These are phyloP conservation scores for Coprinellus micaceus DNA, from an alignment of 768 basidiomycete genomes.

Conservation along the genomic window DNA sequence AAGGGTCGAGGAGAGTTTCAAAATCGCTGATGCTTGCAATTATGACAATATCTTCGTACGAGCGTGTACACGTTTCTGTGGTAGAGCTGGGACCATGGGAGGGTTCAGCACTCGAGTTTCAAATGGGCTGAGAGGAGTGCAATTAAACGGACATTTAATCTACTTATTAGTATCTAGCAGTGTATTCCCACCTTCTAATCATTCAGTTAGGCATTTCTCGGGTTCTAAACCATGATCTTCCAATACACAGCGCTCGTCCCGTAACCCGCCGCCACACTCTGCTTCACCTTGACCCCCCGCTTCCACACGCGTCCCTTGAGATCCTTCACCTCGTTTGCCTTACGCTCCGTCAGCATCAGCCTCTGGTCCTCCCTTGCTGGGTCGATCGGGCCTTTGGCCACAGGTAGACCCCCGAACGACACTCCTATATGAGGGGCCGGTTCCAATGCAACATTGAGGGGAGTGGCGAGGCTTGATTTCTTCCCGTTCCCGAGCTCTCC, in stretches of 20 bases:
- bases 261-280: slow-evolving; percentile 59
- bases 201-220: slow-evolving; percentile 1
- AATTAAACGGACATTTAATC: too few relatives aligned
- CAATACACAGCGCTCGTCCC: slow-evolving; percentile 68
- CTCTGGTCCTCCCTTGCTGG: slow-evolving; percentile 54
- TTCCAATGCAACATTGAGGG: slow-evolving; percentile 46
- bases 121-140: too few relatives aligned
- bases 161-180: not conserved
- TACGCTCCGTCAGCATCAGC: slow-evolving; percentile 53
- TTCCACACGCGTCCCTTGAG: slow-evolving; percentile 59
- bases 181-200: not conserved
- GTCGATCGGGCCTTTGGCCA: too few relatives aligned
- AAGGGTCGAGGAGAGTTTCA: too few relatives aligned
- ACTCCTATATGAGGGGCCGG: too few relatives aligned
- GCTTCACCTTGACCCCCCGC: slow-evolving; percentile 58
- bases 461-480: slow-evolving; percentile 53
- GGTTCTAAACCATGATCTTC: slow-evolving; percentile 38
- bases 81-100: too few relatives aligned
- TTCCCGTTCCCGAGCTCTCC: slow-evolving; percentile 77
- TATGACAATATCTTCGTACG: too few relatives aligned
- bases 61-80: too few relatives aligned
- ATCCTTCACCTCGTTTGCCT: slow-evolving; percentile 53
- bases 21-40: too few relatives aligned
- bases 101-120: too few relatives aligned
- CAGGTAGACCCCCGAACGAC: too few relatives aligned